phyloP scores from a whole-genome alignment of 2,329 filamentous ascomycete genomes.

The Pestalotiopsis sp. region DNA sequence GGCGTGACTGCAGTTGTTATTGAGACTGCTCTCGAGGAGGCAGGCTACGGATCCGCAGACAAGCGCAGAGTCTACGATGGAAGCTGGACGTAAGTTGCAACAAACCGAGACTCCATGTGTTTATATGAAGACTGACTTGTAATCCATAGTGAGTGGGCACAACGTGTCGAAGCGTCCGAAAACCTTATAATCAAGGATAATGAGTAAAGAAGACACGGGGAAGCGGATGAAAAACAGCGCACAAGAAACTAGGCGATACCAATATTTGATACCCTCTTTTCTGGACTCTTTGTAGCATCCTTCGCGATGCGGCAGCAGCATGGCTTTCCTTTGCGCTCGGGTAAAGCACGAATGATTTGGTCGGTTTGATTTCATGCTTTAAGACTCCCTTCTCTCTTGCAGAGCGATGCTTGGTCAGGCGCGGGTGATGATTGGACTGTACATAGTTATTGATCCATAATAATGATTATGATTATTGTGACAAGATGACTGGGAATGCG shows the following conservation, averaged over 20 bases:
- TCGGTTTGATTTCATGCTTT: conserved; percentile 8
- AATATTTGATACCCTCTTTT: conserved; percentile 29
- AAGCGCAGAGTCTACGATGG: conserved; percentile 86
- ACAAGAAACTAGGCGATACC: conserved; percentile 14
- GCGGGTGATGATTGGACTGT: background rate
- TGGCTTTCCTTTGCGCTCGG: background rate
- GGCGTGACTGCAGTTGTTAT: conserved; percentile 92
- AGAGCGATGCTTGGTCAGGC: background rate
- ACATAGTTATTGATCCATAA: background rate
- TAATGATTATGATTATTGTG: background rate
- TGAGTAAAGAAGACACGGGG: conserved; percentile 7
- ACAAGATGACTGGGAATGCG: background rate
- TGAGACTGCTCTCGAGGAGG: conserved; percentile 82
- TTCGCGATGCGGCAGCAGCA: background rate
- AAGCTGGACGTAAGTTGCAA: conserved; percentile 85
- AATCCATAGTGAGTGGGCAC: conserved; percentile 64
- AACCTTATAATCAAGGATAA: conserved; percentile 62
- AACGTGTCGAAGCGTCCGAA: conserved; percentile 63
- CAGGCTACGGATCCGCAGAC: conserved; percentile 69
- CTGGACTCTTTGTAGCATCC: conserved; percentile 11
- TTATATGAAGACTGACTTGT: conserved; percentile 28
- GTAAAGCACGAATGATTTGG: background rate
- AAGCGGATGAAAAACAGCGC: background rate
- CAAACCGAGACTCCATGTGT: background rate
- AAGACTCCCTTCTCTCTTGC: background rate